Conservation (phyloP, 306 rosid genomes). For the Lupinus albus region DNA sequence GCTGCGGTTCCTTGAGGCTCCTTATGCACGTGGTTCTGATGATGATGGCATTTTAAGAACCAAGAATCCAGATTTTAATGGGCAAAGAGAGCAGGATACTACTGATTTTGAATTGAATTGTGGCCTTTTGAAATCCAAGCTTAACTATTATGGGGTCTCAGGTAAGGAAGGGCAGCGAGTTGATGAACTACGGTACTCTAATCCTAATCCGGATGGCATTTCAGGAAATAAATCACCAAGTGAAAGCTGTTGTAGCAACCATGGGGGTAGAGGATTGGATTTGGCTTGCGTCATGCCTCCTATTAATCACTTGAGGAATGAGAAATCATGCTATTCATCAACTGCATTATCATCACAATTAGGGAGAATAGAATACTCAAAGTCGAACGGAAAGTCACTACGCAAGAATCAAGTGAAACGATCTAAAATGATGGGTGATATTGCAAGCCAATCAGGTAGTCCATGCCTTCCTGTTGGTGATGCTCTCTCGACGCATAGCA, state of each 20-base stretch:
- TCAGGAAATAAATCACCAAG: conserved; percentile 45
- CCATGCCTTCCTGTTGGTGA: conserved; percentile 49
- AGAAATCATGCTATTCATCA: conserved; percentile 43
- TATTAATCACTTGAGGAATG: conserved; percentile 51
- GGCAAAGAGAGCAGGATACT: conserved; percentile 40
- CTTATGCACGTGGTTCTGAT: conserved; percentile 49
- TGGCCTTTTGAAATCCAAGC: conserved; percentile 43
- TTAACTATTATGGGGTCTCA: conserved; percentile 38
- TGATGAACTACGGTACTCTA: conserved; percentile 41
- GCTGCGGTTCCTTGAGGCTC: conserved; percentile 50
- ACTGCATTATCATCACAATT: conserved; percentile 40
- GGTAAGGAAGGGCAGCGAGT: conserved; percentile 40
- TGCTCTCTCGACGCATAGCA: conserved; percentile 45
- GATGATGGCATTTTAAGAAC: conserved; percentile 42
- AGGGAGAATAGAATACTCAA: conserved; percentile 46
- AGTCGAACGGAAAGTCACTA: conserved; percentile 35
- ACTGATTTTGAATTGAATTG: conserved; percentile 47
- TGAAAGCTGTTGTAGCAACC: conserved; percentile 53
- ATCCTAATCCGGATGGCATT: conserved; percentile 41
- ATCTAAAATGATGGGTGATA: conserved; percentile 46
- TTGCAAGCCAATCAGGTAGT: conserved; percentile 47
- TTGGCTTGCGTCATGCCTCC: conserved; percentile 44
- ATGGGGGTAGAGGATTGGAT: conserved; percentile 47
- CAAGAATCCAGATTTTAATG: conserved; percentile 43
- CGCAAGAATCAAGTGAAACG: conserved; percentile 41